Evolutionary conservation across 2,329 filamentous ascomycete species (phyloP), one percentile per base, ranked within the genome.

Genomic region (Elsinoe batatas): DNA sequence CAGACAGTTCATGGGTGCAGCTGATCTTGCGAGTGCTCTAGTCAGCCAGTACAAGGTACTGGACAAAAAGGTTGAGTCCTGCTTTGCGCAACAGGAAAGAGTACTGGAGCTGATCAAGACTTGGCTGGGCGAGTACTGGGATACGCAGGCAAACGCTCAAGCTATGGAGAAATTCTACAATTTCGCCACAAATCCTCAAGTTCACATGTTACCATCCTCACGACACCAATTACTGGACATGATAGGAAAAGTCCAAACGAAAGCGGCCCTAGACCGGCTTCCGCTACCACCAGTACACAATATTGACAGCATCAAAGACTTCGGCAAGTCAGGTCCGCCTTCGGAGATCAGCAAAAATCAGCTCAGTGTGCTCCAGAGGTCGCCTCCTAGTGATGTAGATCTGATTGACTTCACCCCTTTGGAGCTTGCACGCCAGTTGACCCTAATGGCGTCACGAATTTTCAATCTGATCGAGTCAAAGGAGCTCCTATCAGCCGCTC

Each of bases 91-190:
- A 18, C 84, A 91, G 51, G 75, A 98, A 47, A 83, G 93, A 53
- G 89, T 97, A 1, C 97, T 94, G 75, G 97, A 98, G 67, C 85
- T 90, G 56, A 89, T 98, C 77, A 98, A 98, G 71, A 87, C 88
- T 40, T 98, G 93, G 93, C 76, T 98, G 17, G 93, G 97, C 72
- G 93, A 87, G 5, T 90, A 98, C 70, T 98, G 93, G 91, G 83
- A 87, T 47, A 82, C 88, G 60, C 82, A 89, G 58, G 83, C 84
- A 10, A 93, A 98, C 67, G 80, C 81, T 54, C 79, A 82, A 11
- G 89, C 91, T 1, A 76, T 98, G 7, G 76, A 79, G 0, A 74
- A 87, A 49, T 94, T 98, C 60, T 77, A 85, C 33, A 76, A 81
- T 1, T 98, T 98, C 69, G 90, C 91, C 1, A 81, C 85, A 5